Evolutionary conservation across 1,284 basidiomycete species (phyloP).

Genomic region (Fomitopsis palustris): DNA sequence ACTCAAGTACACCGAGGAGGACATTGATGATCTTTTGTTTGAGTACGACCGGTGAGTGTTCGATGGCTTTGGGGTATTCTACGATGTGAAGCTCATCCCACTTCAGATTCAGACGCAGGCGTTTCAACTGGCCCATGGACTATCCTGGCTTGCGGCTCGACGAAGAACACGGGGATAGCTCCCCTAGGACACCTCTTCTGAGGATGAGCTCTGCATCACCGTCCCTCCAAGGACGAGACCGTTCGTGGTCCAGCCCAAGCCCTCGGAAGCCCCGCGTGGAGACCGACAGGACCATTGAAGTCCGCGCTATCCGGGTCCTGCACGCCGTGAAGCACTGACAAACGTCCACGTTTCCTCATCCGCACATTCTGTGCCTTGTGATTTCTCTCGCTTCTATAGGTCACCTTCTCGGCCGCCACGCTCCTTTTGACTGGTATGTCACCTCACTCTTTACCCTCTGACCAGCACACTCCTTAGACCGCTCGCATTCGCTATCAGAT

Average conservation of each 20-base stretch:
- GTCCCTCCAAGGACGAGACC: neutral
- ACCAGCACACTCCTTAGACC: neutral
- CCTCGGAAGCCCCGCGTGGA: neutral
- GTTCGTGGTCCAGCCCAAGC: neutral
- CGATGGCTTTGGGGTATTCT: neutral
- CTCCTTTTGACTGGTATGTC: neutral
- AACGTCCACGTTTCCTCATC: neutral
- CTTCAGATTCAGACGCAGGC: constrained; percentile 53
- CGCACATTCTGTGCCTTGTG: neutral
- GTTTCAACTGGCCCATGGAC: constrained; percentile 42
- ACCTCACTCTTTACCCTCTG: neutral
- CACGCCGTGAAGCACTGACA: constrained; percentile 18
- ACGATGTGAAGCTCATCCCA: neutral
- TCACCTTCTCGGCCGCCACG: neutral
- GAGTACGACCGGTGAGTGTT: constrained; percentile 61
- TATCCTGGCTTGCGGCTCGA: constrained; percentile 19
- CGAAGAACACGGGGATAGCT: constrained; percentile 9
- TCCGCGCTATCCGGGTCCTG: constrained; percentile 57
- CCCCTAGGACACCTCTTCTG: constrained; percentile 11
- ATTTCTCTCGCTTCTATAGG: neutral
- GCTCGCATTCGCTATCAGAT: neutral
- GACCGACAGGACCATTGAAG: constrained; percentile 36
- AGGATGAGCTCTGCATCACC: constrained; percentile 7
- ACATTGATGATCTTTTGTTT: constrained; percentile 56
- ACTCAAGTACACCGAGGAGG: constrained; percentile 35